Evolutionary conservation across 2,329 filamentous ascomycete species (phyloP).

Genomic region (Paraphoma sp.): DNA sequence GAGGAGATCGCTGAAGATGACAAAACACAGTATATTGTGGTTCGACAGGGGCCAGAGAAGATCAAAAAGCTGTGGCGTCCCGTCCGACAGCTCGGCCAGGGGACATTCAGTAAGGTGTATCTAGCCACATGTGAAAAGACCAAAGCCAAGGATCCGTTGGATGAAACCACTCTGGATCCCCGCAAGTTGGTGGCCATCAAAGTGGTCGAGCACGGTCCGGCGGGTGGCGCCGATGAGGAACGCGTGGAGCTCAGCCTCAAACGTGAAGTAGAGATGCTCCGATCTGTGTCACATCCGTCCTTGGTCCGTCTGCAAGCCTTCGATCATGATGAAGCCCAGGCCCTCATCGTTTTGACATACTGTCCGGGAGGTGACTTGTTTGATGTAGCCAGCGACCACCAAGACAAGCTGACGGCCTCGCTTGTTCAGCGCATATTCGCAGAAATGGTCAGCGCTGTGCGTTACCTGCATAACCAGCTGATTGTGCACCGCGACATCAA

Average conservation of each 20-base stretch:
- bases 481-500: constrained; percentile 99
- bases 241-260: constrained; percentile 92
- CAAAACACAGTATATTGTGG: constrained; percentile 53
- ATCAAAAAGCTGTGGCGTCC: constrained; percentile 81
- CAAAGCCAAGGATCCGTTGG: constrained; percentile 47
- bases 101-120: constrained; percentile 94
- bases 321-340: constrained; percentile 81
- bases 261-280: constrained; percentile 93
- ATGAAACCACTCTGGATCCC: constrained; percentile 64
- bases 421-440: constrained; percentile 86
- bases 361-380: constrained; percentile 95
- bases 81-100: constrained; percentile 82
- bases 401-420: constrained; percentile 69
- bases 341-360: constrained; percentile 86
- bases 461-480: constrained; percentile 81
- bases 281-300: constrained; percentile 84
- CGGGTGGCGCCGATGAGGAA: constrained; percentile 90
- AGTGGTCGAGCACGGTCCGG: constrained; percentile 92
- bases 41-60: constrained; percentile 65
- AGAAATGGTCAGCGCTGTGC: constrained; percentile 83
- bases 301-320: constrained; percentile 91
- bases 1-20: constrained; percentile 54
- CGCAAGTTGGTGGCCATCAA: constrained; percentile 92
- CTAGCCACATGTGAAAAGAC: constrained; percentile 80
- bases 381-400: constrained; percentile 80